Evolutionary conservation across 805 yeast genomes (phyloP).

Genomic region (Ogataea corticis): DNA sequence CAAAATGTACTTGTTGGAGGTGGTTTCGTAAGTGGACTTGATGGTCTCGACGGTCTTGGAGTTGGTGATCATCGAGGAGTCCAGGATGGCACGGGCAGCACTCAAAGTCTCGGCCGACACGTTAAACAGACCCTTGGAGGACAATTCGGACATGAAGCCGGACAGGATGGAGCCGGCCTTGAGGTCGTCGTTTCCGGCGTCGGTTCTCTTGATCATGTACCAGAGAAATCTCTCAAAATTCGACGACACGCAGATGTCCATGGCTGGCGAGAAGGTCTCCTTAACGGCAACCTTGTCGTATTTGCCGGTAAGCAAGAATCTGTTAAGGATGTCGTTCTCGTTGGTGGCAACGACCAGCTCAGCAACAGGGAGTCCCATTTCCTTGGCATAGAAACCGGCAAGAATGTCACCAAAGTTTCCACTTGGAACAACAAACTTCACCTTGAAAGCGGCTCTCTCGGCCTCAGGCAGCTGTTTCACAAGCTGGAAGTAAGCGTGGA

Average conservation of each 20-base stretch:
- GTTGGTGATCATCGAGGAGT: slow-evolving; percentile 78
- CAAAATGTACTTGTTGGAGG: slow-evolving; percentile 69
- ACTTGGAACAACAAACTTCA: slow-evolving; percentile 91
- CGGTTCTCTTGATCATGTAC: slow-evolving; percentile 81
- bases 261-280: slow-evolving; percentile 94
- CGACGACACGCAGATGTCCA: slow-evolving; percentile 95
- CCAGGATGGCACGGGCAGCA: slow-evolving; percentile 69
- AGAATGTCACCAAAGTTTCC: slow-evolving; percentile 98
- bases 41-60: slow-evolving; percentile 79
- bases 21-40: slow-evolving; percentile 58
- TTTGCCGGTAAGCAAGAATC: slow-evolving; percentile 84
- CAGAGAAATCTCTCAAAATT: slow-evolving; percentile 96
- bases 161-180: slow-evolving; percentile 75
- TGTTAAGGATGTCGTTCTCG: slow-evolving; percentile 90
- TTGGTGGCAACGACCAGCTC: slow-evolving; percentile 92
- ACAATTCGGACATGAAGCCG: slow-evolving; percentile 78
- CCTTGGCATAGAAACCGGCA: slow-evolving; percentile 92
- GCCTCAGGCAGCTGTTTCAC: slow-evolving; percentile 37
- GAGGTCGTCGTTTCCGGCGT: slow-evolving; percentile 53
- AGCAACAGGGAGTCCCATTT: slow-evolving; percentile 93
- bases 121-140: slow-evolving; percentile 69
- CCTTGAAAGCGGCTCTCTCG: slow-evolving; percentile 41
- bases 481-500: slow-evolving; percentile 83
- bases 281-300: slow-evolving; percentile 80
- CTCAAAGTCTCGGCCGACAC: slow-evolving; percentile 66